These are phyloP conservation scores for Populus deltoides DNA, from an alignment of 345 rosid species.

Conservation along the genomic window DNA sequence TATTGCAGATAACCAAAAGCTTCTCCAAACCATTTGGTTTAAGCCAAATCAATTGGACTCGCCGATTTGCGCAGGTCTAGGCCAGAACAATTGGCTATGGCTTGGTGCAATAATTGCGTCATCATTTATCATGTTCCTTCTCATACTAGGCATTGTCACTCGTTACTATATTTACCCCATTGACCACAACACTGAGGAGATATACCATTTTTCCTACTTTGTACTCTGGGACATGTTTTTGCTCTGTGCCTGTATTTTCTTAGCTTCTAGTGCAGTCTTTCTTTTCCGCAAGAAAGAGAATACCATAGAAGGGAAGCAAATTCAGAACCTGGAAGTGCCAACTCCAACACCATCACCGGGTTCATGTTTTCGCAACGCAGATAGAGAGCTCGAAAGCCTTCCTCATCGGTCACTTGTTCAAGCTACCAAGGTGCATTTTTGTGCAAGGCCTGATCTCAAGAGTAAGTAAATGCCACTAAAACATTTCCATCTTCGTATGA, in stretches of 20 bases:
- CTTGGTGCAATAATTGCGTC: constrained; percentile 18
- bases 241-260: constrained; percentile 7
- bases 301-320: neutral
- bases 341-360: constrained; percentile 8
- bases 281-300: constrained; percentile 5
- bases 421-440: constrained; percentile 18
- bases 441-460: constrained; percentile 28
- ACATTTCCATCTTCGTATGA: neutral
- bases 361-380: neutral
- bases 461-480: constrained; percentile 11
- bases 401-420: constrained; percentile 14
- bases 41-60: constrained; percentile 21
- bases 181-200: neutral
- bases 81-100: constrained; percentile 25
- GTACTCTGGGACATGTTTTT: constrained; percentile 16
- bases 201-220: constrained; percentile 19
- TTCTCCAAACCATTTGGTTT: constrained; percentile 17
- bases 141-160: constrained; percentile 3
- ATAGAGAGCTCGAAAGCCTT: constrained; percentile 18
- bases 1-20: neutral
- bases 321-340: constrained; percentile 15
- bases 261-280: constrained; percentile 1
- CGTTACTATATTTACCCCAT: constrained; percentile 22
- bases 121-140: constrained; percentile 21
- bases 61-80: constrained; percentile 8